A percentile compares a stretch with the other conserved stretches of the same genome.
Conservation (phyloP, 1,139 yeast species). For the Lodderomyces elongisporus region DNA sequence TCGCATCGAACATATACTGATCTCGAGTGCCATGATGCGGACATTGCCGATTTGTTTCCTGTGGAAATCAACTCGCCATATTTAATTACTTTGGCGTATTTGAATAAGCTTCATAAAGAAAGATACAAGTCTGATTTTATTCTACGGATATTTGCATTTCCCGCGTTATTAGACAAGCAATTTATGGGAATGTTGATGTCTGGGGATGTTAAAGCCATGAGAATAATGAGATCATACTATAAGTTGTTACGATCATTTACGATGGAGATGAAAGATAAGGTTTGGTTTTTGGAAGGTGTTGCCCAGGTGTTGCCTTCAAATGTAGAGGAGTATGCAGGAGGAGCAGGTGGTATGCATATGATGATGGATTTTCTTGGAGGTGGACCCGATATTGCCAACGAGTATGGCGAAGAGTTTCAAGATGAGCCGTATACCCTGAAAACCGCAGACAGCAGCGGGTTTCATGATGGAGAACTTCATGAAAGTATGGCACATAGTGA, state of each 20-base stretch:
- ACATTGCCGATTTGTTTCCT: conserved; percentile 80
- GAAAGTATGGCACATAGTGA: conserved; percentile 14
- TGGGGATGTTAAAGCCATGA: conserved; percentile 82
- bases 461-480: not conserved
- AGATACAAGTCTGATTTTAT: conserved; percentile 82
- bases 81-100: conserved; percentile 75
- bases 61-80: conserved; percentile 81
- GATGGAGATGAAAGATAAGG: conserved; percentile 79
- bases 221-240: conserved; percentile 86
- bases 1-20: conserved; percentile 42
- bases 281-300: conserved; percentile 94
- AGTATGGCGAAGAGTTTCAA: conserved; percentile 40
- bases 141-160: conserved; percentile 84
- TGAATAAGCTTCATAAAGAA: conserved; percentile 80
- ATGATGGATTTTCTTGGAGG: conserved; percentile 84
- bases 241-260: conserved; percentile 76
- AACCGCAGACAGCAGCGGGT: not conserved
- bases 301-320: conserved; percentile 79
- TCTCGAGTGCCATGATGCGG: conserved; percentile 80
- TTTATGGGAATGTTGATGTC: conserved; percentile 72
- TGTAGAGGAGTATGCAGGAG: conserved; percentile 79
- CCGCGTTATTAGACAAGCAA: conserved; percentile 79
- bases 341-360: conserved; percentile 85
- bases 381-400: conserved; percentile 48
- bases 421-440: conserved; percentile 19